Percentiles rank a stretch among this genome's conserved stretches.
These are phyloP conservation scores for Leishmania braziliensis DNA, from an alignment of 208 protist species.

Conservation along the genomic window DNA sequence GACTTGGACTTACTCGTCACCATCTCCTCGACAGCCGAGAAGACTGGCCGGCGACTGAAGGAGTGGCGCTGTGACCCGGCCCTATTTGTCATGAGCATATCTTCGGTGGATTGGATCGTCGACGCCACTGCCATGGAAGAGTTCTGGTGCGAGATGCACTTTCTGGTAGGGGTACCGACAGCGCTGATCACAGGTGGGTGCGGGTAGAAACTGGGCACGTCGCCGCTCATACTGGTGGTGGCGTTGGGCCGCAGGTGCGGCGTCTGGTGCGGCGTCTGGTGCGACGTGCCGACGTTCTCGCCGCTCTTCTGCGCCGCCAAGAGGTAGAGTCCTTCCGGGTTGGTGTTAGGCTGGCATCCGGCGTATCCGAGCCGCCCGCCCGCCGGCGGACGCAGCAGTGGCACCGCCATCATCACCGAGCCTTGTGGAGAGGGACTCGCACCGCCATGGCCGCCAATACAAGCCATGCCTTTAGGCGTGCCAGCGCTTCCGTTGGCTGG, in stretches of 20 bases:
- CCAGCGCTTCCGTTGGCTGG: background rate
- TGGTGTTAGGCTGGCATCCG: background rate
- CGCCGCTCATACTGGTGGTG: background rate
- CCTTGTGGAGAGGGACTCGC: background rate
- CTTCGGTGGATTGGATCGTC: conserved; percentile 15
- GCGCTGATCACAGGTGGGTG: background rate
- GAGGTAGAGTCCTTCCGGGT: conserved; percentile 4
- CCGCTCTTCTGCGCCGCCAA: background rate
- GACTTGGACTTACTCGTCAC: conserved; percentile 2
- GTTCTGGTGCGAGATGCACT: conserved; percentile 9
- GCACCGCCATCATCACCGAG: conserved; percentile 12
- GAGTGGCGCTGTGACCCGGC: conserved; percentile 16
- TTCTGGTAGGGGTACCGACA: background rate
- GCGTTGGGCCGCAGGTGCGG: background rate
- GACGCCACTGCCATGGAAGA: conserved; percentile 12
- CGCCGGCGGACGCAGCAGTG: conserved; percentile 28
- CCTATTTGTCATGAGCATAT: conserved; percentile 6
- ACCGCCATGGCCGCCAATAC: background rate
- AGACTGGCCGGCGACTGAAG: conserved; percentile 27
- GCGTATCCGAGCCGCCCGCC: conserved; percentile 8
- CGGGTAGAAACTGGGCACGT: conserved; percentile 8
- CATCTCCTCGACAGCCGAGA: conserved; percentile 32
- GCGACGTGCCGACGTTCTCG: background rate
- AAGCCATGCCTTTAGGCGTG: background rate
- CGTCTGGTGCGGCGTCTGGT: background rate